Evolutionary conservation across 2,329 filamentous ascomycete genomes (phyloP).

Genomic region (Pseudogymnoascus sp.): DNA sequence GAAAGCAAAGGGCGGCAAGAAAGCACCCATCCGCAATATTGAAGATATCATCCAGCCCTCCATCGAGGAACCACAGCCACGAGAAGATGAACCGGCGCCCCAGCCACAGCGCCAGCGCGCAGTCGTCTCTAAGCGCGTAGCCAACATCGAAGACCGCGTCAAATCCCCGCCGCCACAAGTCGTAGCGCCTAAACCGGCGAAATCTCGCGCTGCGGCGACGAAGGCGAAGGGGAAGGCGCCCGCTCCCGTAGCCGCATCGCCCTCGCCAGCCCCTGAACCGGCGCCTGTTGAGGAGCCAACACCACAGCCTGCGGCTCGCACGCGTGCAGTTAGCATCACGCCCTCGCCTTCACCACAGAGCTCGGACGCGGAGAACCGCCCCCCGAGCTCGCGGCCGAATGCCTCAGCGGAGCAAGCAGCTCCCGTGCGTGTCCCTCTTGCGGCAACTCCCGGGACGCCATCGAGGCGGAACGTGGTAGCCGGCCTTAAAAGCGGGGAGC

Average conservation of each 20-base stretch:
- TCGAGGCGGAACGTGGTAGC: constrained; percentile 51
- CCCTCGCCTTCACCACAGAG: constrained; percentile 65
- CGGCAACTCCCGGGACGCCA: constrained; percentile 45
- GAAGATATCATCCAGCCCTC: constrained; percentile 21
- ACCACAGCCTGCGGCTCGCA: constrained; percentile 36
- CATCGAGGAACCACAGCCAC: neutral
- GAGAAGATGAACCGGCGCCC: neutral
- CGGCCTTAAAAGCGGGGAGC: constrained; percentile 45
- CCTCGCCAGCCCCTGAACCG: neutral
- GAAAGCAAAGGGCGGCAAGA: constrained; percentile 23
- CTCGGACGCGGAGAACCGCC: constrained; percentile 73
- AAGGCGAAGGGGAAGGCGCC: constrained; percentile 18
- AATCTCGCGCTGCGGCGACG: constrained; percentile 10
- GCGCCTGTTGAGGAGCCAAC: constrained; percentile 10
- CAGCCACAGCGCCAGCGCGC: neutral
- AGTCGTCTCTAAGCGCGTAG: neutral
- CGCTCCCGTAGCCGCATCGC: neutral
- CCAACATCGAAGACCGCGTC: neutral
- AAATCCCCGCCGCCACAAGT: neutral
- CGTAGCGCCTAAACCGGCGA: neutral
- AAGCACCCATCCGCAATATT: constrained; percentile 17
- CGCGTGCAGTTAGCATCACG: constrained; percentile 44
- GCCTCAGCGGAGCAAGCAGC: constrained; percentile 24
- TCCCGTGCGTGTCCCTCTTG: constrained; percentile 41
- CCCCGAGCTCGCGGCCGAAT: constrained; percentile 56